Base-by-base conservation (phyloP, 1,284 basidiomycete species). In the Ustilago esculenta region DNA sequence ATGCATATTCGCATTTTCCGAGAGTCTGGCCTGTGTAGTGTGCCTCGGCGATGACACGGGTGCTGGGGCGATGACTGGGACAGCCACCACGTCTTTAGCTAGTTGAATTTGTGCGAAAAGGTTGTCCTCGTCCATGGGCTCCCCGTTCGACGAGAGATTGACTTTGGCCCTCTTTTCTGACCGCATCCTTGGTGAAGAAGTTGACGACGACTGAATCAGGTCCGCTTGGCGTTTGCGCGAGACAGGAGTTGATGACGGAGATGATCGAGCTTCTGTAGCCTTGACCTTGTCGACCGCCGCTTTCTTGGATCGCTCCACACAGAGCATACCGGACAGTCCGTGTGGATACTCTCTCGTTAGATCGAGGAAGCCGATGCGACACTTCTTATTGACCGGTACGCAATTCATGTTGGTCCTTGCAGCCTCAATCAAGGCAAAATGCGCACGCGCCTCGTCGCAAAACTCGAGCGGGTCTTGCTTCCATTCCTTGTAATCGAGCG, bases 311-410 rank as follows among this genome's bases (percentile, higher is more conserved):
- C 30, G 32, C 18, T 40, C 47, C 1, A 45, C 29, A 10, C 54
- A 59, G 21, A 69, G 55, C 8, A 51, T 69, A 23, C 66, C 61
- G 7, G 53, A 58, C 2, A 66, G 43, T 2, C 68, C 68, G 5
- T 47, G 36, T 10, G 58, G 63, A 25, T 61, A 27, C 25, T 59
- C 29, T 3, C 36, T 41, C 20, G 68, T 44, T 8, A 48, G 33
- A 32, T 71, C 68, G 30, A 71, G 51, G 30, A 71, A 71, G 20
- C 68, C 68, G n/a, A 71, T 66, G 17, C 34, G 34, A 34, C 68
- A 71, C 3, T 8, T 24, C 4, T 29, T 7, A 25, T 42, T 46
- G 18, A 58, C 27, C 2, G 68, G 68, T 3, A 7, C 7, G 47
- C 68, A 61, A n/a, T 47, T 53, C 34, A 43, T 61, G 4, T 63